Base-by-base conservation (phyloP, 1,284 basidiomycete genomes). In the Chalciporus sp. region DNA sequence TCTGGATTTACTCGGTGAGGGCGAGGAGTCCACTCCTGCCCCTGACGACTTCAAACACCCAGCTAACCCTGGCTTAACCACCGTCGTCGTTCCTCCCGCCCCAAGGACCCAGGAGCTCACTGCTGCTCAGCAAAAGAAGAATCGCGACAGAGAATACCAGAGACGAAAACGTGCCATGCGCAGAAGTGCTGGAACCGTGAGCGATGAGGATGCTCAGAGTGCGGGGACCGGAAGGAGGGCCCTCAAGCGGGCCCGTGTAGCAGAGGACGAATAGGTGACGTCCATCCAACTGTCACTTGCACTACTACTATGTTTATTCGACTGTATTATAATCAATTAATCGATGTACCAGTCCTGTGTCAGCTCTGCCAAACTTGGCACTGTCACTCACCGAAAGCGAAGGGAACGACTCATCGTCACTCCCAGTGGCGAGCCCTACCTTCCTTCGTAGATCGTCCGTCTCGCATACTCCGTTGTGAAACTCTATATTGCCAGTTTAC, bases 91-190 rank as follows among this genome's bases (percentile, higher is more conserved):
- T 0, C 87, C 86, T n/a, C 85, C 86, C 23, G 85, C 86, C 2
- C 77, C 83, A n/a, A 76, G 80, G 49, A 71, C 74, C 12, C 83
- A 84, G 57, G 86, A 88, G 58, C 71, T 85, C 26, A 81, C 80
- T 5, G 78, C 85, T n/a, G 84, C 86, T 0, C 84, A 88, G 61
- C 78, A 83, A 60, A 90, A 90, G 71, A 87, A 86, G 69, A 75
- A 83, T 46, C 68, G 87, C 20, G 88, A 90, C 61, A 78, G 86
- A 58, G 87, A 90, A 62, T 90, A 90, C 63, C 87, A 90, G 64
- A 73, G 88, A 53, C 82, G 82, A 68, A 90, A 89, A 66, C 78
- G 88, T 19, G 86, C 86, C 1, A 79, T 77, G 59, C 75, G 83
- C 51, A 76, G 80, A 52, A 86, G 84, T 58, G 78, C 78, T 6